Percentiles rank a stretch among this genome's conserved stretches.
These are phyloP conservation scores for Hypoxylon sp. DNA, from an alignment of 2,329 filamentous ascomycete genomes.

Conservation along the genomic window DNA sequence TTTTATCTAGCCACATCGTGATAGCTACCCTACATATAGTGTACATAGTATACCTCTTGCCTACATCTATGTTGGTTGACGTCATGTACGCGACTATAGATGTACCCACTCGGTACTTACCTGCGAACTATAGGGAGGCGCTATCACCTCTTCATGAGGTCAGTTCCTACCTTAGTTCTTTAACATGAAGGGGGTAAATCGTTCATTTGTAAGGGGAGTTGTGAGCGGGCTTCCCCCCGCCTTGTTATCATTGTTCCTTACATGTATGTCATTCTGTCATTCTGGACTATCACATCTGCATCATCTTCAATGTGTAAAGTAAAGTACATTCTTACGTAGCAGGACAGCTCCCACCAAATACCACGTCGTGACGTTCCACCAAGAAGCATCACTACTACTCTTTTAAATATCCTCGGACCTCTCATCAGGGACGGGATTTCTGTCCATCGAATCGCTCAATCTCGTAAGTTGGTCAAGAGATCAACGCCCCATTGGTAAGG, in stretches of 20 bases:
- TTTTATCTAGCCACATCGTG: no score
- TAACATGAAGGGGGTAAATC: background rate
- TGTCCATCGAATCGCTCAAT: background rate
- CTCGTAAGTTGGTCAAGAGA: background rate
- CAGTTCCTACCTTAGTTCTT: background rate
- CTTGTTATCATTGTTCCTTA: no score
- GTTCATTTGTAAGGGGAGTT: background rate
- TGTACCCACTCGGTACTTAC: background rate
- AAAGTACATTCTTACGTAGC: background rate
- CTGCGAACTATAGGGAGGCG: background rate
- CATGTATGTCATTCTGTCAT: no score
- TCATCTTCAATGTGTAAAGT: background rate
- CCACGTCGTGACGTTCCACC: background rate
- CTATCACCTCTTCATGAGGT: background rate
- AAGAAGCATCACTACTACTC: background rate
- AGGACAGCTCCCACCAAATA: background rate
- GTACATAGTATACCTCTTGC: background rate
- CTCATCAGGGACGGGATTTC: background rate
- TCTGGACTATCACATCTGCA: no score
- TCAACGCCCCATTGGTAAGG: background rate
- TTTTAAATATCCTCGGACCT: background rate
- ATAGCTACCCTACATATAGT: no score
- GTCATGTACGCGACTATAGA: background rate
- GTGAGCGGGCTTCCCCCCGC: no score
- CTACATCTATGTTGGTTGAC: background rate